phyloP scores from a whole-genome alignment of 129 eudicot species.

The Erigeron canadensis region DNA sequence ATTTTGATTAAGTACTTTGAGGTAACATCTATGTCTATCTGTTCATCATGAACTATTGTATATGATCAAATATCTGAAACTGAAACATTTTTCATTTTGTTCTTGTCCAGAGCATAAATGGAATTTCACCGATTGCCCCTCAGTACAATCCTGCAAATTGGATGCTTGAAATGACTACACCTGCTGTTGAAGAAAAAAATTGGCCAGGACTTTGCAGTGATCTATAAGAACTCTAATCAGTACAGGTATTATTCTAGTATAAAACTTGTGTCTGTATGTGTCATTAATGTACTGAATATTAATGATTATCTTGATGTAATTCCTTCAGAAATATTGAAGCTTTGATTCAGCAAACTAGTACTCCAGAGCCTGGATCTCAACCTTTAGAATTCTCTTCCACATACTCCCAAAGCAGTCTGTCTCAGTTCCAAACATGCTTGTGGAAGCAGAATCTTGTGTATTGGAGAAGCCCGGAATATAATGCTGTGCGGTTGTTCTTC shows the following conservation, averaged over 20 bases:
- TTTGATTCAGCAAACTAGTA: constrained; percentile 48
- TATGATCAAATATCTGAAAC: no score
- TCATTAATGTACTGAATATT: not conserved
- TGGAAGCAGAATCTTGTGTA: constrained; percentile 80
- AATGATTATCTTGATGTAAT: not conserved
- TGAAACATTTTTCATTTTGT: not conserved
- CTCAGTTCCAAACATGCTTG: constrained; percentile 53
- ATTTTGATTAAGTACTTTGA: constrained; percentile 70
- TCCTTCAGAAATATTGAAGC: constrained; percentile 58
- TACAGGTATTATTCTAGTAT: constrained; percentile 41
- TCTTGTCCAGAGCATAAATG: constrained; percentile 45
- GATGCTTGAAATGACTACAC: constrained; percentile 93
- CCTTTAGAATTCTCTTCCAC: constrained; percentile 51
- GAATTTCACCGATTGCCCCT: constrained; percentile 53
- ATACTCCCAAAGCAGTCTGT: constrained; percentile 40
- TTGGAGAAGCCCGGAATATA: constrained; percentile 80
- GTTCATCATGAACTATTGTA: no score
- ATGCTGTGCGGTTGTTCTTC: constrained; percentile 29
- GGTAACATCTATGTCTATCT: constrained; percentile 32
- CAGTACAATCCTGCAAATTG: constrained; percentile 95
- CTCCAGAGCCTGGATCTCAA: constrained; percentile 50
- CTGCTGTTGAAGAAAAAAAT: constrained; percentile 68
- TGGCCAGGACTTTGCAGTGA: constrained; percentile 62
- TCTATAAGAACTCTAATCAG: constrained; percentile 56
- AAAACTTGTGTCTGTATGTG: not conserved